Evolutionary conservation across 805 yeast species (phyloP).

Genomic region (Wickerhamiella qilinensis): DNA sequence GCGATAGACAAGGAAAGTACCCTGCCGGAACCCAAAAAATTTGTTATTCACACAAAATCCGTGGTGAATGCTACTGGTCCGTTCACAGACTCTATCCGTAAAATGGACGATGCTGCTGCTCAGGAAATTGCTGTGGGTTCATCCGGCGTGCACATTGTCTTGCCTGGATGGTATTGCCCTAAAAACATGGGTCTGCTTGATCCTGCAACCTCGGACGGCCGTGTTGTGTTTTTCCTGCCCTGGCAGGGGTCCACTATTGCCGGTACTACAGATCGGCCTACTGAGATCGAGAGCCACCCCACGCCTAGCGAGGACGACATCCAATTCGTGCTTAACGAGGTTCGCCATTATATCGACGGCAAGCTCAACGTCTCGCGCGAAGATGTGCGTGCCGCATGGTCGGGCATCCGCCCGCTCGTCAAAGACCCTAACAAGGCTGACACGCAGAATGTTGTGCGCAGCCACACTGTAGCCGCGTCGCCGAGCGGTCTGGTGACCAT

Average conservation of each 20-base stretch:
- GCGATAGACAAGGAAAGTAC: slow-evolving; percentile 37
- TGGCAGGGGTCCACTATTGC: slow-evolving; percentile 96
- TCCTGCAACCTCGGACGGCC: slow-evolving; percentile 84
- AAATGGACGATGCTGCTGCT: slow-evolving; percentile 52
- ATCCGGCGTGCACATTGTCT: slow-evolving; percentile 80
- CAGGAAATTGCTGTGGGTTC: slow-evolving; percentile 84
- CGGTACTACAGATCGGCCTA: slow-evolving; percentile 89
- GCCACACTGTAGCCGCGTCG: slow-evolving; percentile 62
- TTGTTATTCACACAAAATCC: slow-evolving; percentile 48
- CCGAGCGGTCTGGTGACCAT: slow-evolving; percentile 69
- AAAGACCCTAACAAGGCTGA: slow-evolving; percentile 46
- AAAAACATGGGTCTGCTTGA: slow-evolving; percentile 75
- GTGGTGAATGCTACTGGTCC: slow-evolving; percentile 94
- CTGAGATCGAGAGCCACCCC: slow-evolving; percentile 33
- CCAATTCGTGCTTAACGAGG: slow-evolving; percentile 68
- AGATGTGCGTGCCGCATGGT: slow-evolving; percentile 91
- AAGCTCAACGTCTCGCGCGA: slow-evolving; percentile 77
- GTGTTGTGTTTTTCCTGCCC: slow-evolving; percentile 93
- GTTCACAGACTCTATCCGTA: slow-evolving; percentile 65
- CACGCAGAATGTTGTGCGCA: slow-evolving; percentile 83
- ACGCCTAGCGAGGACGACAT: slow-evolving; percentile 79
- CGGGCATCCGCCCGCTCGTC: slow-evolving; percentile 90
- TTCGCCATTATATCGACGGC: slow-evolving; percentile 61
- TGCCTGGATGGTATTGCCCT: slow-evolving; percentile 88
- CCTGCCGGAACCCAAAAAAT: slow-evolving; percentile 44